Conservation (phyloP, 2,329 filamentous ascomycete species). For the Dactylellina leptospora region DNA sequence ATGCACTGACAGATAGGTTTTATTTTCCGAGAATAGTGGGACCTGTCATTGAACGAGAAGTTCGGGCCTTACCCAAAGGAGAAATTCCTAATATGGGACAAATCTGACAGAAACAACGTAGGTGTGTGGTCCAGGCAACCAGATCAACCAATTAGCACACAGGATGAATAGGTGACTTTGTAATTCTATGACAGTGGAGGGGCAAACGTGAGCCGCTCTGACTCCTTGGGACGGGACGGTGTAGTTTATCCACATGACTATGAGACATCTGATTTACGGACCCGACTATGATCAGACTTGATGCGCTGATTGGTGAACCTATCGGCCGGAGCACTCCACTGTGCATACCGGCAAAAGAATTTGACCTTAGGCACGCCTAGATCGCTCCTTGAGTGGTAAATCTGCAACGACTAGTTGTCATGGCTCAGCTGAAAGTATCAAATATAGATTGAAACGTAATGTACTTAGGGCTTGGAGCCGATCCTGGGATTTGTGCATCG, state of each 20-base stretch:
- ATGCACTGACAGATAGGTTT: background rate
- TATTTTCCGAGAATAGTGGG: background rate
- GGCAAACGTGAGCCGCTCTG: conserved; percentile 19
- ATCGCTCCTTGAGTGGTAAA: background rate
- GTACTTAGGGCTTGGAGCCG: background rate
- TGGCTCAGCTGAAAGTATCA: conserved; percentile 3
- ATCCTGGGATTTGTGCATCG: conserved; percentile 4
- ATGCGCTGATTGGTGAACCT: background rate
- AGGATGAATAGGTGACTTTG: background rate
- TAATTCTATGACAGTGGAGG: background rate
- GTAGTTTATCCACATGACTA: conserved; percentile 13
- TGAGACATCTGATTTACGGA: background rate
- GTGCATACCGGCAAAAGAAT: no score
- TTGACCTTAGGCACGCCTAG: background rate
- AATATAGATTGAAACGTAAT: conserved; percentile 8
- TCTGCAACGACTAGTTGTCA: background rate
- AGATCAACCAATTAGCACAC: background rate
- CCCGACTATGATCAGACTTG: background rate
- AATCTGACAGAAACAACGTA: background rate
- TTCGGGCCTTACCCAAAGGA: background rate
- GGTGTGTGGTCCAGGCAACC: background rate
- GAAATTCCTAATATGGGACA: background rate
- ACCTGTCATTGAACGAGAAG: background rate
- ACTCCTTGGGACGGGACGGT: conserved; percentile 2
- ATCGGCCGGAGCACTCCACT: background rate